Percentiles rank a stretch among this genome's conserved stretches.
Evolutionary conservation across 1,284 basidiomycete species (phyloP).

Genomic region (Tylopilus sp.): DNA sequence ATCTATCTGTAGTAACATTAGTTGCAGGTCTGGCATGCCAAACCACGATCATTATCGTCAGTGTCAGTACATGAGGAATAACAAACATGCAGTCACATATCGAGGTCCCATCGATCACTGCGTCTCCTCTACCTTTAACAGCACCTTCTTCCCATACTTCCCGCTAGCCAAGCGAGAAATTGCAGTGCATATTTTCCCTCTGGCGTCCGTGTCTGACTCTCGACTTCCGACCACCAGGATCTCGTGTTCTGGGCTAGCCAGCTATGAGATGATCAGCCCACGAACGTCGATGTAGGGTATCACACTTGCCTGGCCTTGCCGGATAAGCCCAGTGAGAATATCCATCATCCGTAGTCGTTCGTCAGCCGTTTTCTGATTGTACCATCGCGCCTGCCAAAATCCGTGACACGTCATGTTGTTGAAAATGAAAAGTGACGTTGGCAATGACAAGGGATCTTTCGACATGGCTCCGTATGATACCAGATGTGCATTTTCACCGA

Average conservation of each 20-base stretch:
- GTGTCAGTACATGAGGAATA: too few species aligned
- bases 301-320: constrained; percentile 50
- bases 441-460: constrained; percentile 72
- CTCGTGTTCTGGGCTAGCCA: constrained; percentile 64
- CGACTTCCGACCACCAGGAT: constrained; percentile 51
- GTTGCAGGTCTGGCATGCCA: neutral
- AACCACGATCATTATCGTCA: too few species aligned
- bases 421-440: constrained; percentile 80
- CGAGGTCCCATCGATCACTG: constrained; percentile 2
- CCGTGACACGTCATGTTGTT: constrained; percentile 69
- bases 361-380: constrained; percentile 42
- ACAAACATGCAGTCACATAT: too few species aligned
- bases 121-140: constrained; percentile 52
- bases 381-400: constrained; percentile 80
- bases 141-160: constrained; percentile 65
- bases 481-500: constrained; percentile 64
- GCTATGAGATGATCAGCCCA: constrained; percentile 36
- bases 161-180: constrained; percentile 52
- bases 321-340: constrained; percentile 50
- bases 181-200: constrained; percentile 43
- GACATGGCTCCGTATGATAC: constrained; percentile 91
- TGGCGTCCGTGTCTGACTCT: constrained; percentile 53
- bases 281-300: neutral
- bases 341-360: constrained; percentile 45
- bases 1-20: neutral